A percentile compares a stretch with the other conserved stretches of the same genome.
phyloP scores from a whole-genome alignment of 305 asterid species.

The Euphrasia arctica region DNA sequence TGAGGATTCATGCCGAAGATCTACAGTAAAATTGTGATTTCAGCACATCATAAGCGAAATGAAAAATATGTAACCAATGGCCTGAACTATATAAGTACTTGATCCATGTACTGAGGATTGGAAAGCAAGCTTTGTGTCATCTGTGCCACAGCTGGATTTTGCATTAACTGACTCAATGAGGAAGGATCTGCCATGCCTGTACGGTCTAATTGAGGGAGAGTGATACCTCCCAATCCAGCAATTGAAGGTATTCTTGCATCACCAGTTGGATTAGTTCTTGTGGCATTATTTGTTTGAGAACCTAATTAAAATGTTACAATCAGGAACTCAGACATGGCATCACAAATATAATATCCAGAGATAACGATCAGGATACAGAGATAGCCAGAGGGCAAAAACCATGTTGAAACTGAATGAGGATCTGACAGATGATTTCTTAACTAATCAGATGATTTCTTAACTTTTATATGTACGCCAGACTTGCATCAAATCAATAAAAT shows the following conservation, averaged over 20 bases:
- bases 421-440: conserved; percentile 1
- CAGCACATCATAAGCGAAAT: conserved; percentile 17
- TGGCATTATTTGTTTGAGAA: conserved; percentile 40
- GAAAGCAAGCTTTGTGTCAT: conserved; percentile 69
- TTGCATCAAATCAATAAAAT: neutral
- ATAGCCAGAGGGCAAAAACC: neutral
- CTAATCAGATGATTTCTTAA: no score
- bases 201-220: conserved; percentile 43
- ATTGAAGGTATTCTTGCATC: conserved; percentile 39
- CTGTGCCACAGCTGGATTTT: conserved; percentile 62
- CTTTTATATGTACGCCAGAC: conserved; percentile 1
- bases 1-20: conserved; percentile 52
- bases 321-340: conserved; percentile 19
- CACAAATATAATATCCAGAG: conserved; percentile 19
- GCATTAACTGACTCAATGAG: conserved; percentile 46
- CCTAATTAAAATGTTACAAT: conserved; percentile 34
- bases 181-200: conserved; percentile 44
- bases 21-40: conserved; percentile 35
- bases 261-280: conserved; percentile 48
- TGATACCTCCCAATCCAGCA: conserved; percentile 50
- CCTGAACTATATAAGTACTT: conserved; percentile 32
- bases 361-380: conserved; percentile 3
- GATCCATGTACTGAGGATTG: conserved; percentile 66
- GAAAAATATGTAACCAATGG: conserved; percentile 23
- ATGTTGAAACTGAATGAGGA: neutral